phyloP scores from a whole-genome alignment of 768 basidiomycete species.

The Agrocybe pediades region DNA sequence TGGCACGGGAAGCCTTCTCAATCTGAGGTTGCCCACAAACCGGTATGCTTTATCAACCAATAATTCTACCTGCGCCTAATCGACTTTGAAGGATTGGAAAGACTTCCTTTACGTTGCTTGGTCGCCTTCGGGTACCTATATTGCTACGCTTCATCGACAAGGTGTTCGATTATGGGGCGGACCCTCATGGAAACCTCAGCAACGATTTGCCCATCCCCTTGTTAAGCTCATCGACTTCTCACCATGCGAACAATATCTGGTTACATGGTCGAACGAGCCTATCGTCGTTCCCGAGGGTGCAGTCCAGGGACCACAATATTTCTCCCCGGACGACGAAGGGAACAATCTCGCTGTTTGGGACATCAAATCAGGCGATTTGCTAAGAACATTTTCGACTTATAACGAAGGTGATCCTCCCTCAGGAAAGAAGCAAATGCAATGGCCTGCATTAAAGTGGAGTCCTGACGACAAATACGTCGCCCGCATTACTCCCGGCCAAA shows the following conservation, averaged over 20 bases:
- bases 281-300: slow-evolving; percentile 84
- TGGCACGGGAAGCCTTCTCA: slow-evolving; percentile 95
- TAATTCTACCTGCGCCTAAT: slow-evolving; percentile 3
- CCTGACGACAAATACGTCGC: slow-evolving; percentile 95
- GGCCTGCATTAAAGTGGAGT: slow-evolving; percentile 98
- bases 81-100: slow-evolving; percentile 79
- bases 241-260: slow-evolving; percentile 92
- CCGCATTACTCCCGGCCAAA: slow-evolving; percentile 83
- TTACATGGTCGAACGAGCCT: slow-evolving; percentile 96
- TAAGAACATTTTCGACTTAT: slow-evolving; percentile 84
- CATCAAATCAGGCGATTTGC: slow-evolving; percentile 87
- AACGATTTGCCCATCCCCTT: slow-evolving; percentile 92
- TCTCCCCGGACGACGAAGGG: slow-evolving; percentile 94
- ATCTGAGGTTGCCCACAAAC: slow-evolving; percentile 78
- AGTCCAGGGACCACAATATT: slow-evolving; percentile 79
- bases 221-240: slow-evolving; percentile 98
- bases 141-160: slow-evolving; percentile 92
- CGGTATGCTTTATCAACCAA: slow-evolving; percentile 59
- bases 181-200: slow-evolving; percentile 82
- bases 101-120: slow-evolving; percentile 92
- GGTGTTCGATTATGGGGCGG: slow-evolving; percentile 98
- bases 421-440: slow-evolving; percentile 82
- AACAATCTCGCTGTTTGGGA: slow-evolving; percentile 99
- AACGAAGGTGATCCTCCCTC: slow-evolving; percentile 58
- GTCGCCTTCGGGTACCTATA: slow-evolving; percentile 95